Evolutionary conservation across 176 grass and related monocot species (phyloP).

Genomic region (Lolium rigidum): DNA sequence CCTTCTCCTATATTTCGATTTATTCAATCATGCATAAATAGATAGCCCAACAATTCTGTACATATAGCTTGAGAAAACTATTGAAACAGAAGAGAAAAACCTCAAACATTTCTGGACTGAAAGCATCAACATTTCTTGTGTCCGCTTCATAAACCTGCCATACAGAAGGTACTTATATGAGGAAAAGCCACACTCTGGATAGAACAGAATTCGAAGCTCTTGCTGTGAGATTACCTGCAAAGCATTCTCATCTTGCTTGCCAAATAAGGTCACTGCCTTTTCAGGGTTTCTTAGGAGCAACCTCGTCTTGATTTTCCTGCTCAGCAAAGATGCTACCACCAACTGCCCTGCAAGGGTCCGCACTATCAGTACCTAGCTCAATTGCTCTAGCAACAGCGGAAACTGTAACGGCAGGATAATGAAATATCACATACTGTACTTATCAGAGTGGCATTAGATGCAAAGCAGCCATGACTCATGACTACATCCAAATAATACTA

Average conservation of each 20-base stretch:
- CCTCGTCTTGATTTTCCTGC: constrained; percentile 81
- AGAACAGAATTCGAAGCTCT: constrained; percentile 20
- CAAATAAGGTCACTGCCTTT: constrained; percentile 80
- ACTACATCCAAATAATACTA: neutral
- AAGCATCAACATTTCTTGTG: constrained; percentile 69
- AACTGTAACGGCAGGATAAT: neutral
- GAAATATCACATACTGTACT: too few species aligned
- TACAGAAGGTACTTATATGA: constrained; percentile 30
- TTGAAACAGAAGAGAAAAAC: constrained; percentile 40
- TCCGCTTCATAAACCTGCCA: constrained; percentile 74
- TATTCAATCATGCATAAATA: constrained; percentile 61
- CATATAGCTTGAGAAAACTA: constrained; percentile 12
- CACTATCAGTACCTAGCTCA: neutral
- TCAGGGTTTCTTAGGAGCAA: constrained; percentile 81
- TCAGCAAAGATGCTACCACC: constrained; percentile 84
- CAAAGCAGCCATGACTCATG: too few species aligned
- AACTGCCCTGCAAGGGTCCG: constrained; percentile 78
- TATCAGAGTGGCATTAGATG: too few species aligned
- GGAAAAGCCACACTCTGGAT: neutral
- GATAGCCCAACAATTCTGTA: constrained; percentile 15
- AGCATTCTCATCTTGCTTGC: constrained; percentile 66
- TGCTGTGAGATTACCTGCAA: constrained; percentile 59
- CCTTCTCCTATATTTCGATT: constrained; percentile 83
- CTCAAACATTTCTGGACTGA: constrained; percentile 86
- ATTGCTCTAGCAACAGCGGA: neutral